Conservation (phyloP, 1,284 basidiomycete genomes). For the Trametes polyzona region DNA sequence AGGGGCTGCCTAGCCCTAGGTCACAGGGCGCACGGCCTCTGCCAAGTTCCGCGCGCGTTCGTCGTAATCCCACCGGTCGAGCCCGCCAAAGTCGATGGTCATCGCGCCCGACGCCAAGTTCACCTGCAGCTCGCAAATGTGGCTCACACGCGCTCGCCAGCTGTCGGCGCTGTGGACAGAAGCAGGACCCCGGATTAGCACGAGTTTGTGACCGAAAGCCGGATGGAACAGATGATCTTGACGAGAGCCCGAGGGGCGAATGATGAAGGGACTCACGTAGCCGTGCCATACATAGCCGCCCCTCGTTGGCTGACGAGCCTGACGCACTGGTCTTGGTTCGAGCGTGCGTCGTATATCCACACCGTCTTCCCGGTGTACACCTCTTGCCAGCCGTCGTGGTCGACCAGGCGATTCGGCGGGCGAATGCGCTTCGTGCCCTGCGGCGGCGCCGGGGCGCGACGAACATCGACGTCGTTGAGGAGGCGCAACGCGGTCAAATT, state of each 20-base stretch:
- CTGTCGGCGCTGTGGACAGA: conserved; percentile 66
- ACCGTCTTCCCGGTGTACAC: conserved; percentile 68
- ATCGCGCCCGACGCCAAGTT: conserved; percentile 64
- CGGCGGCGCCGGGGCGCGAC: conserved; percentile 51
- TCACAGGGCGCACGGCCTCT: conserved; percentile 42
- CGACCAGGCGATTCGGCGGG: conserved; percentile 61
- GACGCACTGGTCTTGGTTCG: conserved; percentile 66
- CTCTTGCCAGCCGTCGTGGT: conserved; percentile 69
- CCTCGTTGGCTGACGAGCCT: conserved; percentile 59
- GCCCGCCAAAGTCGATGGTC: conserved; percentile 75
- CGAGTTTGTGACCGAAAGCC: neutral
- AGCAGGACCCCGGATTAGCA: neutral
- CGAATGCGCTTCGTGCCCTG: conserved; percentile 47
- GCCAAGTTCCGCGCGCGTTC: conserved; percentile 66
- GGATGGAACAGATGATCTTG: neutral
- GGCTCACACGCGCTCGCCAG: conserved; percentile 71
- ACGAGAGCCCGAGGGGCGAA: neutral
- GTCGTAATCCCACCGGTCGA: conserved; percentile 69
- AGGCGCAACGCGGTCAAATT: conserved; percentile 70
- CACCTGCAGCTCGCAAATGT: conserved; percentile 74
- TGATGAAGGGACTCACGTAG: conserved; percentile 59
- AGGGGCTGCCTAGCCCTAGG: neutral
- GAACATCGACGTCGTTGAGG: conserved; percentile 68
- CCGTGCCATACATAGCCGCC: conserved; percentile 70
- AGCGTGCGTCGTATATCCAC: conserved; percentile 75